phyloP scores from a whole-genome alignment of 176 grass and related monocot species.

The Cenchrus fungigraminus region DNA sequence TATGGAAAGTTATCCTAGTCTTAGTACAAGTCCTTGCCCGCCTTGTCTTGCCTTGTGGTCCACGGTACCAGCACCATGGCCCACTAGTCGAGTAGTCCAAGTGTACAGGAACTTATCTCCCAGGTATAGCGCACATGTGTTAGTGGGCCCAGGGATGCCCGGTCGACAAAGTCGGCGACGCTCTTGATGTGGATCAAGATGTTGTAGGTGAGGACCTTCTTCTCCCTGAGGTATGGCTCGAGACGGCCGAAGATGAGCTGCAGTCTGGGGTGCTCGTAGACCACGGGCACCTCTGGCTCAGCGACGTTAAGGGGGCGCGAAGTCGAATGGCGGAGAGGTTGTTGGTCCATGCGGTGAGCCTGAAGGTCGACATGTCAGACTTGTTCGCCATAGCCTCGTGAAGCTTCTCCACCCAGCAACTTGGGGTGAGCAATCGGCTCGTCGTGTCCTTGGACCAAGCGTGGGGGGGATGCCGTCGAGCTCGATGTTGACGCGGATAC shows the following conservation, averaged over 20 bases:
- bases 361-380: neutral
- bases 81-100: no score
- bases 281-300: neutral
- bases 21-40: no score
- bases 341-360: neutral
- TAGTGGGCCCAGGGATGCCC: no score
- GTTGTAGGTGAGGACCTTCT: neutral
- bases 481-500: neutral
- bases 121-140: no score
- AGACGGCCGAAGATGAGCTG: neutral
- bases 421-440: accelerated
- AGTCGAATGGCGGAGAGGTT: no score
- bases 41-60: no score
- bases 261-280: neutral
- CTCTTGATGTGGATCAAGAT: neutral
- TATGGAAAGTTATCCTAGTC: no score
- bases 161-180: neutral
- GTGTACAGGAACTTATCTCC: no score
- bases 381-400: neutral
- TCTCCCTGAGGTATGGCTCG: neutral
- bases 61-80: no score
- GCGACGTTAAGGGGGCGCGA: neutral
- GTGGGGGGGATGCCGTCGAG: neutral
- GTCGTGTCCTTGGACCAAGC: neutral
- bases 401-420: neutral